Percentiles rank a stretch among this genome's conserved stretches.
Conservation (phyloP, 768 basidiomycete species). For the Clavulina sp. region DNA sequence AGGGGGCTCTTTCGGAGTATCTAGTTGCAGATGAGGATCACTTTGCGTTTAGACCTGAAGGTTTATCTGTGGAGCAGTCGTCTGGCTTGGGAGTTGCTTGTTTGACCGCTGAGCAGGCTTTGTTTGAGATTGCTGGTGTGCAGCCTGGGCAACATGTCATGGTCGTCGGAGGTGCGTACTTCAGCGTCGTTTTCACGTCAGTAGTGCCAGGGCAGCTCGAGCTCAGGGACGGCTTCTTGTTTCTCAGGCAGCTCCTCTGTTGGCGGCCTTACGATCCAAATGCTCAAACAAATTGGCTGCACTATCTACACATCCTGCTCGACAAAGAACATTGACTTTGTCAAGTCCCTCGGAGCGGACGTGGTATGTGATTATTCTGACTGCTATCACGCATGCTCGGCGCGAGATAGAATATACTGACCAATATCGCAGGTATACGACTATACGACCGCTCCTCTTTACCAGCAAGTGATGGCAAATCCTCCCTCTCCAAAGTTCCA, state of each 20-base stretch:
- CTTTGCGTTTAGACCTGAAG: conserved; percentile 29
- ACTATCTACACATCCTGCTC: neutral
- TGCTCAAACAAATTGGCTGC: neutral
- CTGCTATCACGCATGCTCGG: no score
- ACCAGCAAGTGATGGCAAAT: conserved; percentile 27
- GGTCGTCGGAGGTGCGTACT: neutral
- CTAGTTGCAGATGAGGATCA: conserved; percentile 26
- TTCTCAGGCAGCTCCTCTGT: neutral
- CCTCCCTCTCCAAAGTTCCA: conserved; percentile 36
- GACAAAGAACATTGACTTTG: neutral
- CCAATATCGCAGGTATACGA: conserved; percentile 55
- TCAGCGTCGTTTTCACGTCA: neutral
- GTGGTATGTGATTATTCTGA: no score
- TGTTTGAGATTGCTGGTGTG: neutral
- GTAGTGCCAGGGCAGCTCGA: neutral
- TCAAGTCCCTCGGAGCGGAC: neutral
- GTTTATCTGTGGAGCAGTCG: conserved; percentile 37
- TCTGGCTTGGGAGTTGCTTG: conserved; percentile 16
- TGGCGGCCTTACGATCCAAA: neutral
- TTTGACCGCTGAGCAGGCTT: neutral
- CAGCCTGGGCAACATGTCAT: neutral
- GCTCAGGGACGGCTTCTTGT: neutral
- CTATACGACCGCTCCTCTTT: conserved; percentile 36
- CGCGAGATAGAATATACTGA: no score
- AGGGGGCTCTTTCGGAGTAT: conserved; percentile 49